Percentiles rank a stretch among this genome's conserved stretches.
Evolutionary conservation across 1,284 basidiomycete genomes (phyloP).

Genomic region (Ganoderma meredithae): DNA sequence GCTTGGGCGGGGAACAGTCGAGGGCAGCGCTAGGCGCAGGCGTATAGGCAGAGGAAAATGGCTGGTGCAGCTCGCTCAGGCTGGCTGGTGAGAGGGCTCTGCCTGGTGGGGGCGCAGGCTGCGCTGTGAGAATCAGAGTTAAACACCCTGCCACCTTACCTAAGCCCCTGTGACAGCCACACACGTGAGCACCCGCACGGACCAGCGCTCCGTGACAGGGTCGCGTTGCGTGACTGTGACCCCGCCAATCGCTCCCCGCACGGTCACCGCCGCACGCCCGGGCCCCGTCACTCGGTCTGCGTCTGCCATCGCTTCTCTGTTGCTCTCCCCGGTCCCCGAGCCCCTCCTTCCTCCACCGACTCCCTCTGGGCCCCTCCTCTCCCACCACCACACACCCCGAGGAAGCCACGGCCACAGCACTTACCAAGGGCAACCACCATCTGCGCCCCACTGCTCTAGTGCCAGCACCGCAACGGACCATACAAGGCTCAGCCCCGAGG

Average conservation of each 20-base stretch:
- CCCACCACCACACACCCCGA: not conserved
- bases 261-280: not conserved
- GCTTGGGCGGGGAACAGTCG: constrained; percentile 27
- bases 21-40: constrained; percentile 39
- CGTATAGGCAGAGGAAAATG: constrained; percentile 36
- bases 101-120: constrained; percentile 35
- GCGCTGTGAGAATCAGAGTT: constrained; percentile 35
- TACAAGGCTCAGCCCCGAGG: not conserved
- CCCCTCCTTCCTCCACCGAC: not conserved
- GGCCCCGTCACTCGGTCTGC: not conserved
- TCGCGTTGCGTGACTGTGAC: constrained; percentile 34
- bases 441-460: not conserved
- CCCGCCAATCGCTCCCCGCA: not conserved
- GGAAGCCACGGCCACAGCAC: not conserved
- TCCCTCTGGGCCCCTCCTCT: not conserved
- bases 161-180: constrained; percentile 32
- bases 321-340: not conserved
- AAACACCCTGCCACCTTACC: constrained; percentile 31
- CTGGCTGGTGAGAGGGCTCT: constrained; percentile 39
- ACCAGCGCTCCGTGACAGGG: constrained; percentile 32
- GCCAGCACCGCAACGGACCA: not conserved
- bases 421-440: not conserved
- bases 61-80: constrained; percentile 33
- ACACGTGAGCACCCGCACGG: constrained; percentile 34
- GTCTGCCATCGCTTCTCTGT: not conserved